Conservation (phyloP, 2,329 filamentous ascomycete genomes). For the Fusarium heterosporum region DNA sequence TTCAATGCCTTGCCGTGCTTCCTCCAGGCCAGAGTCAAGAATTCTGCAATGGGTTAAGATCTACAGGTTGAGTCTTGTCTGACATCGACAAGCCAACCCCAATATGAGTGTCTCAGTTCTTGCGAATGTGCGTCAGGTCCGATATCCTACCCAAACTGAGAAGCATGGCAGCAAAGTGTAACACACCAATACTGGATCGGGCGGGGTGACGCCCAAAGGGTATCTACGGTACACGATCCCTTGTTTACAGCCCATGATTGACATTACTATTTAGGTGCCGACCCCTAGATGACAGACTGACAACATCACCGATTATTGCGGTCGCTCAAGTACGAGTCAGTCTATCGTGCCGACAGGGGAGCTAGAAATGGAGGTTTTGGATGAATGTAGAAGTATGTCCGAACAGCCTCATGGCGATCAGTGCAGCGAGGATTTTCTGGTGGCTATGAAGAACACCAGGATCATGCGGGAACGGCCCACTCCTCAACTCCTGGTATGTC, state of each 20-base stretch:
- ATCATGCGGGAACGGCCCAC: slow-evolving; percentile 37
- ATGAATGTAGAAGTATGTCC: slow-evolving; percentile 41
- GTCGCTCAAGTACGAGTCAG: slow-evolving; percentile 38
- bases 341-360: slow-evolving; percentile 33
- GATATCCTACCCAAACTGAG: background rate
- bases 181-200: slow-evolving; percentile 27
- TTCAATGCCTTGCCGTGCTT: slow-evolving; percentile 21
- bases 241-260: slow-evolving; percentile 19
- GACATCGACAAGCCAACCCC: slow-evolving; percentile 7
- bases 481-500: slow-evolving; percentile 5
- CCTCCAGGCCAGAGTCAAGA: background rate
- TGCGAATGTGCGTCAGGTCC: background rate
- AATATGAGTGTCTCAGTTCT: slow-evolving; percentile 16
- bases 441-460: slow-evolving; percentile 34
- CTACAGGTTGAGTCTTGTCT: slow-evolving; percentile 4
- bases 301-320: slow-evolving; percentile 1
- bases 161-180: slow-evolving; percentile 21
- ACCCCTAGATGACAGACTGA: slow-evolving; percentile 27
- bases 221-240: background rate
- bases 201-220: slow-evolving; percentile 8
- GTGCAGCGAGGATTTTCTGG: slow-evolving; percentile 30
- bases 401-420: slow-evolving; percentile 41
- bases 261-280: slow-evolving; percentile 22
- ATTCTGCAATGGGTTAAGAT: slow-evolving; percentile 17
- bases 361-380: slow-evolving; percentile 37